phyloP scores from a whole-genome alignment of 306 rosid genomes.

The Medicago ruthenica region DNA sequence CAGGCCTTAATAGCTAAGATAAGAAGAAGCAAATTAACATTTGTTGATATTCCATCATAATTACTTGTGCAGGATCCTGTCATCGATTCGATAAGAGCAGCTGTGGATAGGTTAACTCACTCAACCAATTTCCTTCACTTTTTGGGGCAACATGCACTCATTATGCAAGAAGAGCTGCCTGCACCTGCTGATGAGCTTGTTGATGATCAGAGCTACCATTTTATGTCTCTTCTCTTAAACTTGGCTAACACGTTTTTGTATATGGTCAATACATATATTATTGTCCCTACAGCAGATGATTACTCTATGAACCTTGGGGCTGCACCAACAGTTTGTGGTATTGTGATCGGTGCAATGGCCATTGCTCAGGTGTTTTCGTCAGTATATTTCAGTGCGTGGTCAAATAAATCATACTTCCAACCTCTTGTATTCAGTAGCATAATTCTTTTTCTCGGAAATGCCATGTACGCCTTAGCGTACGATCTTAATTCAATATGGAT shows the following conservation, averaged over 20 bases:
- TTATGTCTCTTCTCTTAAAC: constrained; percentile 86
- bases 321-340: constrained; percentile 96
- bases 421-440: constrained; percentile 98
- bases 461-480: constrained; percentile 86
- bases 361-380: constrained; percentile 97
- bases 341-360: constrained; percentile 98
- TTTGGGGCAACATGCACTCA: constrained; percentile 97
- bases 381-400: constrained; percentile 99
- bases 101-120: constrained; percentile 84
- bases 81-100: constrained; percentile 75
- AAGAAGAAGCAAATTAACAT: background rate
- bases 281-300: constrained; percentile 99
- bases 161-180: constrained; percentile 93
- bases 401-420: constrained; percentile 89
- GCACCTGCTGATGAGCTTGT: constrained; percentile 67
- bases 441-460: constrained; percentile 77
- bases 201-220: constrained; percentile 75
- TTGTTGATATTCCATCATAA: constrained; percentile 30
- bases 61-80: constrained; percentile 85
- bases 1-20: constrained; percentile 26
- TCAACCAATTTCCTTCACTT: constrained; percentile 95
- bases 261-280: constrained; percentile 97
- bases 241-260: constrained; percentile 92
- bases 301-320: constrained; percentile 97
- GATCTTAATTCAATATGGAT: constrained; percentile 84